phyloP scores from a whole-genome alignment of 345 rosid species.

The Populus tremula region DNA sequence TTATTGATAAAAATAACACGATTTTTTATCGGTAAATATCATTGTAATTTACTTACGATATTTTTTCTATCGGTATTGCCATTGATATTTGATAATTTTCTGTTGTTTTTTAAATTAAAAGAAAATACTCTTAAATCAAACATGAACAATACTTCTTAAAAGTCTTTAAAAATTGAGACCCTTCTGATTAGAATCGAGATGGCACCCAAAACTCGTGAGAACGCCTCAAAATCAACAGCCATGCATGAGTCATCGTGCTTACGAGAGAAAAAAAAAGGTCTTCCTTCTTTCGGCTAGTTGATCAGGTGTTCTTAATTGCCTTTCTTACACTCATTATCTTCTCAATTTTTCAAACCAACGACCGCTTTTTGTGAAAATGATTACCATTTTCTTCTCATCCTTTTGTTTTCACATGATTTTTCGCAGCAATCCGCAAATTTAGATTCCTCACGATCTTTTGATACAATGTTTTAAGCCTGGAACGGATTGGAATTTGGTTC shows the following conservation, averaged over 20 bases:
- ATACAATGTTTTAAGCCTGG: too few relatives aligned
- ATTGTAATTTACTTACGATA: too few relatives aligned
- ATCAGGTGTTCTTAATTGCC: neutral
- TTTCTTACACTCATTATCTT: neutral
- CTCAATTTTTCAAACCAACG: neutral
- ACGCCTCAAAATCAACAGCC: neutral
- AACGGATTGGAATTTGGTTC: too few relatives aligned
- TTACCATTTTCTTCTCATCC: neutral
- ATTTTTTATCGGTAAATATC: too few relatives aligned
- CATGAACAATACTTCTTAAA: too few relatives aligned
- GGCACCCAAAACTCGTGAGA: neutral
- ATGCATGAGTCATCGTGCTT: neutral
- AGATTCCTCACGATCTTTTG: neutral
- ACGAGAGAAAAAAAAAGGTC: neutral
- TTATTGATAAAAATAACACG: accelerated
- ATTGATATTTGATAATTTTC: too few relatives aligned
- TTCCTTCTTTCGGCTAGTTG: neutral
- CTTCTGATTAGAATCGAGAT: neutral
- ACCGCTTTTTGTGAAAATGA: neutral
- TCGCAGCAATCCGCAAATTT: neutral
- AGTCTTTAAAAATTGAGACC: too few relatives aligned
- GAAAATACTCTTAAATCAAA: too few relatives aligned
- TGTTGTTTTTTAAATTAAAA: too few relatives aligned
- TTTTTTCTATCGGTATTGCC: accelerated
- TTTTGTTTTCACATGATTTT: neutral